phyloP scores from a whole-genome alignment of 371 early-diverging fungal genomes.

The Blakeslea trispora region DNA sequence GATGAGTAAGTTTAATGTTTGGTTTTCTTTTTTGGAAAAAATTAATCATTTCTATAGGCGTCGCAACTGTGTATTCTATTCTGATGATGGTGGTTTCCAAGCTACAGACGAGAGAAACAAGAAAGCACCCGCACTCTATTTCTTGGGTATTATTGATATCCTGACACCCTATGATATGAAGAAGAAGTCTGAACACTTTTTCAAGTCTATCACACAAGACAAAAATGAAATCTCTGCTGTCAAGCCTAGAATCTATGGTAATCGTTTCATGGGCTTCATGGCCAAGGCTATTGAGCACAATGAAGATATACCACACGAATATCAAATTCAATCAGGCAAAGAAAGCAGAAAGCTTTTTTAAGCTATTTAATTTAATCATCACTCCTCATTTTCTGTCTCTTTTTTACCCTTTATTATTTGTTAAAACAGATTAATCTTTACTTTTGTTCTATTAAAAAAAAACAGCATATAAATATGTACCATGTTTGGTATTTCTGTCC shows the following conservation, averaged over 20 bases:
- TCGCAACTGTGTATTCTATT: slow-evolving; percentile 79
- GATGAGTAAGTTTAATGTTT: slow-evolving; percentile 53
- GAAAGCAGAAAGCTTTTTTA: neutral
- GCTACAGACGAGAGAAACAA: slow-evolving; percentile 77
- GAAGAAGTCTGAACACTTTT: slow-evolving; percentile 89
- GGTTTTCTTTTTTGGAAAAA: no score
- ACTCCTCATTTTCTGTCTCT: no score
- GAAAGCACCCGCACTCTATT: slow-evolving; percentile 79
- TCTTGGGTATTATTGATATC: slow-evolving; percentile 96
- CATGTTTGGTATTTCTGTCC: no score
- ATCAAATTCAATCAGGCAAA: slow-evolving; percentile 17
- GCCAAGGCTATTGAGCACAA: slow-evolving; percentile 45
- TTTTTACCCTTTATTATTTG: no score
- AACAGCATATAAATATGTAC: no score
- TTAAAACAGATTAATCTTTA: no score
- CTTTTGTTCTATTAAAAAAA: no score
- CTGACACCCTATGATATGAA: slow-evolving; percentile 92
- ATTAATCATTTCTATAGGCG: slow-evolving; percentile 43
- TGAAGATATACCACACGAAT: slow-evolving; percentile 48
- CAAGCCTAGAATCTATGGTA: slow-evolving; percentile 85
- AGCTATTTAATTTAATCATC: neutral
- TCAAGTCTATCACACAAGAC: slow-evolving; percentile 81
- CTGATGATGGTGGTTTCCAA: slow-evolving; percentile 90
- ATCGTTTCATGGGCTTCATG: slow-evolving; percentile 91
- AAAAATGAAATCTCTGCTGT: slow-evolving; percentile 87